Evolutionary conservation across 352 stramenopile species (phyloP).

Genomic region (Pythium volutum): DNA sequence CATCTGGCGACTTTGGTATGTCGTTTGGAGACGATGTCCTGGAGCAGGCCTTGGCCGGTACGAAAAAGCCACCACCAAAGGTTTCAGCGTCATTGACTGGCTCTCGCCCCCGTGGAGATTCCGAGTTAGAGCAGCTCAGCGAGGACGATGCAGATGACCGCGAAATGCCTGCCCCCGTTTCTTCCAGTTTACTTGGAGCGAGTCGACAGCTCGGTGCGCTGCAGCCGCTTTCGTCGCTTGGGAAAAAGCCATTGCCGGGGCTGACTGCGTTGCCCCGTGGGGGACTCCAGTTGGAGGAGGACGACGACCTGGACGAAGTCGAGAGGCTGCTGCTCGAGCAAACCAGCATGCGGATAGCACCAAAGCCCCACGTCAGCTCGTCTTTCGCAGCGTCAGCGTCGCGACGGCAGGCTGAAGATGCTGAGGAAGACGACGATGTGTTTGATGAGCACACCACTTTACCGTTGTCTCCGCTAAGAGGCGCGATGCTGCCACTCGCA

Average conservation of each 20-base stretch:
- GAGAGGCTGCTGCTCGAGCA: conserved; percentile 25
- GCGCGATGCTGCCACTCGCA: neutral
- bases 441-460: conserved; percentile 15
- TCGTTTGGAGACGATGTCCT: conserved; percentile 20
- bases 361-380: neutral
- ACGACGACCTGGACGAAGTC: conserved; percentile 30
- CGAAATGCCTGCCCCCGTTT: neutral
- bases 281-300: conserved; percentile 1
- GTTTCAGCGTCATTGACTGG: too few relatives aligned
- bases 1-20: conserved; percentile 11
- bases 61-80: too few relatives aligned
- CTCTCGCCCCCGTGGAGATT: neutral
- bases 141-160: neutral
- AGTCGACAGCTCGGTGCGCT: conserved; percentile 6
- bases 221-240: conserved; percentile 17
- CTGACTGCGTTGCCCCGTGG: neutral
- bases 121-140: conserved; percentile 11
- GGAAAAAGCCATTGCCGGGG: conserved; percentile 14
- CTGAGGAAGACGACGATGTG: conserved; percentile 18
- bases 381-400: neutral
- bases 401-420: neutral
- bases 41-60: conserved; percentile 7
- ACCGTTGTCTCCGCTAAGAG: conserved; percentile 4
- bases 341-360: conserved; percentile 10
- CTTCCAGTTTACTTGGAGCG: neutral